Evolutionary conservation across 106 monocot genomes (phyloP).

Genomic region (Phalaenopsis equestris): DNA sequence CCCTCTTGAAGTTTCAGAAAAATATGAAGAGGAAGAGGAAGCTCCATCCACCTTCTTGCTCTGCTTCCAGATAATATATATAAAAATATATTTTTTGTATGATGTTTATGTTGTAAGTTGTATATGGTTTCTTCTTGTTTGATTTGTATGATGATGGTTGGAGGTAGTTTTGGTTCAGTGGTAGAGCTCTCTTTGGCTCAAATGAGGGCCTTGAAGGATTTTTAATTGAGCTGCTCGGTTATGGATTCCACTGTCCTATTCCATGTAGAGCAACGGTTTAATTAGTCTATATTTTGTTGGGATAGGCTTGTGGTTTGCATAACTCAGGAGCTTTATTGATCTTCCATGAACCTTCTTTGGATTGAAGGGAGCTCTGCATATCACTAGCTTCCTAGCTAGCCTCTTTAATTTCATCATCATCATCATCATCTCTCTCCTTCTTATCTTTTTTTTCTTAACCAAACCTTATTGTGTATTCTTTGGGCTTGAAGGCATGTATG

Average conservation of each 20-base stretch:
- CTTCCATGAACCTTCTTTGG: conserved; percentile 10
- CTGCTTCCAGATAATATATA: no score
- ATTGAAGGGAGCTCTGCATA: conserved; percentile 25
- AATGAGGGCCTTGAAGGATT: conserved; percentile 12
- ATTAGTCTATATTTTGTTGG: not conserved
- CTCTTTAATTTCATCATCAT: not conserved
- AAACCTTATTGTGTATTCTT: no score
- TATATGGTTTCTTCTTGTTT: no score
- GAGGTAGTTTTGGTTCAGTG: not conserved
- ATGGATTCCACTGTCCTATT: conserved; percentile 22
- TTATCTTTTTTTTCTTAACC: no score
- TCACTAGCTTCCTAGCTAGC: not conserved
- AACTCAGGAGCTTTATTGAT: conserved; percentile 12
- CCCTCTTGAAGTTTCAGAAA: not conserved
- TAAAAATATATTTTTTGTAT: no score
- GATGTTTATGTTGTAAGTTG: no score
- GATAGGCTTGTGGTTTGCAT: conserved; percentile 19
- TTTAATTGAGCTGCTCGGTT: conserved; percentile 12
- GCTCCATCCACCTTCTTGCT: not conserved
- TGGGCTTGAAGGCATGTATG: no score
- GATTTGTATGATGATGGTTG: no score
- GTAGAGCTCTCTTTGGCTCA: conserved; percentile 6
- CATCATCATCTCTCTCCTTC: not conserved
- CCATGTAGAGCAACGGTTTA: not conserved
- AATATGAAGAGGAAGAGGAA: not conserved